Conservation (phyloP, 1,139 yeast species). For the Protomyces pachydermus region DNA sequence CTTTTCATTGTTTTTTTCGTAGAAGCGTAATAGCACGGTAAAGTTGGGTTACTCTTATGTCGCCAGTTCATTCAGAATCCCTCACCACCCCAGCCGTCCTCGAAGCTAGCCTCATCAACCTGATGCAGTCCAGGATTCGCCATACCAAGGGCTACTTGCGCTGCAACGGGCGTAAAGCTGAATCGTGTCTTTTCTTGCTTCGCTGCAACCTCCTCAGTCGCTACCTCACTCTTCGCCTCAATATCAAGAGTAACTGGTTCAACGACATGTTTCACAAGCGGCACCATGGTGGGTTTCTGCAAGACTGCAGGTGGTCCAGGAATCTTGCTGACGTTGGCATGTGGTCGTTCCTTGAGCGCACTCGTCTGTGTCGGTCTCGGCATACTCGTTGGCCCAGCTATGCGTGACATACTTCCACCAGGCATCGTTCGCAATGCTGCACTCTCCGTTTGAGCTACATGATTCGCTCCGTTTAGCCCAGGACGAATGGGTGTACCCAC, state of each 20-base stretch:
- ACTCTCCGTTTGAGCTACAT: background rate
- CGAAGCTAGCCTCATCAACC: slow-evolving; percentile 14
- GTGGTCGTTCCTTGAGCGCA: background rate
- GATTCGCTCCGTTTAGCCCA: background rate
- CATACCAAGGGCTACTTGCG: background rate
- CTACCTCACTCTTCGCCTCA: background rate
- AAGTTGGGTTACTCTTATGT: too few relatives aligned
- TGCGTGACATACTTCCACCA: too few relatives aligned
- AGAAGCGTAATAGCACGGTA: background rate
- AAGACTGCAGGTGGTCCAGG: background rate
- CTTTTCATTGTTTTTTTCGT: background rate
- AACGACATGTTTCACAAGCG: background rate
- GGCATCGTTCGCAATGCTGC: background rate
- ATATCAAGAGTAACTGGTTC: background rate
- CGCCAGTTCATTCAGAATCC: background rate
- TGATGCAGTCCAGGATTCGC: slow-evolving; percentile 9
- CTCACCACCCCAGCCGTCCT: slow-evolving; percentile 23
- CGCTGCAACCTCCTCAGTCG: too few relatives aligned
- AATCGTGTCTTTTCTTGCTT: background rate
- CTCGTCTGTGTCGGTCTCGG: background rate
- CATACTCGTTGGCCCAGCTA: background rate
- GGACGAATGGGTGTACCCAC: slow-evolving; percentile 6
- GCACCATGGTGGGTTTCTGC: background rate
- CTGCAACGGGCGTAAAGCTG: background rate
- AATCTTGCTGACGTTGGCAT: background rate